These are phyloP conservation scores for Acer saccharum DNA, from an alignment of 345 rosid species.

Conservation along the genomic window DNA sequence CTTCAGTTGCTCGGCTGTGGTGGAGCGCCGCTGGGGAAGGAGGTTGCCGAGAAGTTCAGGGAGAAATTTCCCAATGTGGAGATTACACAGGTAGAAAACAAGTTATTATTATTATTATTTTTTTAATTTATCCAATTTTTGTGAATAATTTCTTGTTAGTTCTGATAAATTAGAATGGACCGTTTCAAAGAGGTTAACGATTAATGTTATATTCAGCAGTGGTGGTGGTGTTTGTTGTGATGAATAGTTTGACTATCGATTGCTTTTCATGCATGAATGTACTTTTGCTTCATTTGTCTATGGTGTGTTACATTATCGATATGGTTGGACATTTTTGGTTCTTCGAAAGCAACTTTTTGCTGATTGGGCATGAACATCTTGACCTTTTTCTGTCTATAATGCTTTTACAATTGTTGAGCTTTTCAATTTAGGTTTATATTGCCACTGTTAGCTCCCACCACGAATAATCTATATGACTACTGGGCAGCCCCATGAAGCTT, in stretches of 20 bases:
- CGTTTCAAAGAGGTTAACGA: not conserved
- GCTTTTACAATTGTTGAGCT: not conserved
- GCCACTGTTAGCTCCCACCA: not conserved
- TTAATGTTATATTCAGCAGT: not conserved
- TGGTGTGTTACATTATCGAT: not conserved
- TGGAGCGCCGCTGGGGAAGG: conserved; percentile 90
- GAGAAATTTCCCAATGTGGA: conserved; percentile 72
- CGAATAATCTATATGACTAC: not conserved
- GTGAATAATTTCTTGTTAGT: not conserved
- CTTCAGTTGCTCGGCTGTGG: conserved; percentile 62
- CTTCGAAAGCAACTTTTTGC: not conserved
- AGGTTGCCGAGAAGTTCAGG: conserved; percentile 63
- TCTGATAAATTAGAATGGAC: not conserved
- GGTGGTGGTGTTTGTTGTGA: not conserved
- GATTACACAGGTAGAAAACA: conserved; percentile 54
- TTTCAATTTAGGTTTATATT: not conserved
- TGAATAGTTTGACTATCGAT: not conserved
- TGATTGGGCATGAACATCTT: not conserved
- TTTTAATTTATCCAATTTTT: not conserved
- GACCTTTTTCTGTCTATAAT: not conserved
- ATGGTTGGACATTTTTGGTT: not conserved
- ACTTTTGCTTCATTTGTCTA: too few species aligned
- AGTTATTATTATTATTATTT: not conserved
- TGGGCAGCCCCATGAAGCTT: not conserved
- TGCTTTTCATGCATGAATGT: not conserved